phyloP scores from a whole-genome alignment of 768 basidiomycete genomes.

The Panaeolus cyanescens region DNA sequence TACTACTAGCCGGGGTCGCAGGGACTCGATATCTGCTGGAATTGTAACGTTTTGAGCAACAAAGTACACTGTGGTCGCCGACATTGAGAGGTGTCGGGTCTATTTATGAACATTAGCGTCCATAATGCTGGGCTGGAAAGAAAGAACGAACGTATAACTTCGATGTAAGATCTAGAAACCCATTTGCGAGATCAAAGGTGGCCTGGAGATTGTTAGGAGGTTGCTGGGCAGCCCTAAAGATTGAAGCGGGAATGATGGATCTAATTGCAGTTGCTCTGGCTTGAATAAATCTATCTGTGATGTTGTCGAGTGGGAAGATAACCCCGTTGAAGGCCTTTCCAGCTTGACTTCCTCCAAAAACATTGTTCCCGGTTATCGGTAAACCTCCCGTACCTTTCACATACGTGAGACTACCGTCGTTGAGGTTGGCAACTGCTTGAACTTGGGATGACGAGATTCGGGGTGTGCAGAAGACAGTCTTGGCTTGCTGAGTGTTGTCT shows the following conservation, averaged over 20 bases:
- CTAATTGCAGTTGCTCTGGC: slow-evolving; percentile 51
- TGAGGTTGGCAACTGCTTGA: slow-evolving; percentile 42
- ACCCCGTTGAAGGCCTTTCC: slow-evolving; percentile 62
- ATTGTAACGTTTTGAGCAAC: slow-evolving; percentile 38
- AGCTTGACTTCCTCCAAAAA: slow-evolving; percentile 31
- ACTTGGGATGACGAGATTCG: slow-evolving; percentile 46
- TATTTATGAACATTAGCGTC: too few relatives aligned
- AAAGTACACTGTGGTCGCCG: slow-evolving; percentile 65
- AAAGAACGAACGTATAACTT: slow-evolving; percentile 49
- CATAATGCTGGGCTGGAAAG: neutral
- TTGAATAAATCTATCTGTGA: slow-evolving; percentile 44
- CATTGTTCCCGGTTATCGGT: slow-evolving; percentile 49
- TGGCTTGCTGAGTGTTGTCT: slow-evolving; percentile 36
- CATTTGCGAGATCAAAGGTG: slow-evolving; percentile 48
- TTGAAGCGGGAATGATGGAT: slow-evolving; percentile 60
- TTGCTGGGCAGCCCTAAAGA: slow-evolving; percentile 54
- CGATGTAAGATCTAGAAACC: slow-evolving; percentile 54
- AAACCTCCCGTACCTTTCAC: slow-evolving; percentile 33
- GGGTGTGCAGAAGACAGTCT: slow-evolving; percentile 61
- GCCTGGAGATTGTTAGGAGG: slow-evolving; percentile 39
- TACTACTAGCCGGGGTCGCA: slow-evolving; percentile 53
- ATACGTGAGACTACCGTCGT: slow-evolving; percentile 38
- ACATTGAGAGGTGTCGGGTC: slow-evolving; percentile 61
- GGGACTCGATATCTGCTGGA: slow-evolving; percentile 38
- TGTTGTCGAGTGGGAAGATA: slow-evolving; percentile 37